Base-by-base conservation (phyloP, 441 rosid genomes). In the Rhodomyrtus psidioides region DNA sequence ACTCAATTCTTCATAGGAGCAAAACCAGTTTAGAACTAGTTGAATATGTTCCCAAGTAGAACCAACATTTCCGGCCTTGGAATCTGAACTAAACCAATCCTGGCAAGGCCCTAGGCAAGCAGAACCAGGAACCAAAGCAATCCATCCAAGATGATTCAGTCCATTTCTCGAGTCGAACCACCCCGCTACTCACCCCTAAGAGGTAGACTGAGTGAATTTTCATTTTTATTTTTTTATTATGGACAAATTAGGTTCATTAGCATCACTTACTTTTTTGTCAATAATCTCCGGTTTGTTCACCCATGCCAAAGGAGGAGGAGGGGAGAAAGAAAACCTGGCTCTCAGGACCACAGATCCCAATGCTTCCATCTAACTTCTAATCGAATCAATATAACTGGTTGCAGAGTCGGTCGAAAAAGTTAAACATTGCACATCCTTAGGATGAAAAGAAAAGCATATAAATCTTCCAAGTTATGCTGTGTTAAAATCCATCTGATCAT, bases 41-140 rank as follows among this genome's bases (percentile, higher is more conserved):
- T 30, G 6, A 65, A 65, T 4, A 1, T 0, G 9, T 59, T 59
- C 34, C 70, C 39, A 15, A 28, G 39, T 13, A 12, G 12, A 27
- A 62, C 13, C 7, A 4, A 0, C 5, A 3, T 62, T 30, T 30
- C 6, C 15, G 0, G 0, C 42, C 21, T 62, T 9, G 24, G 46
- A 65, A 65, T 9, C 0, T 7, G 76, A 30, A 62, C 24, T 1
- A 2, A 23, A 23, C n/a, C 6, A 12, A 24, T 23, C 13, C 2
- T 23, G 5, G 4, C 12, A 46, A 12, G 3, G n/a, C 0, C 23
- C 12, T 1, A 4, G 5, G 58, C n/a, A 2, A n/a, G 2, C 9
- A 24, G n/a, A 55, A 55, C n/a, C 5, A 4, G n/a, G 12, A 55
- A 4, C n/a, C 58, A 23, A 23, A 55, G n/a, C 6, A 2, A 55